Base-by-base conservation (phyloP, 768 basidiomycete genomes). In the Pisolithus microcarpus region DNA sequence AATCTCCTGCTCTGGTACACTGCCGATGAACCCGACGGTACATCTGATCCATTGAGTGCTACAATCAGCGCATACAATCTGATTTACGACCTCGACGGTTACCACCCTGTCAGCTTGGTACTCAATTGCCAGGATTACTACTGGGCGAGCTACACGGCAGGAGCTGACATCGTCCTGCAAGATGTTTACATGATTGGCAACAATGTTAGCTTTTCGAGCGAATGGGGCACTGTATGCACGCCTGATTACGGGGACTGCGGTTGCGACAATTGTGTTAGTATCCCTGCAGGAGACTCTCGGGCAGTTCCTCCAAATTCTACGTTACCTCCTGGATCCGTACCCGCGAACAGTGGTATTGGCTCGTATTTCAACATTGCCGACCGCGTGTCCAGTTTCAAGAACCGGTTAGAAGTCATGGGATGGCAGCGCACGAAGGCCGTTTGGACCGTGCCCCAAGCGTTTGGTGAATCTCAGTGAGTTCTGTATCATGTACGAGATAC, bases 381-480 rank as follows among this genome's bases (percentile, higher is more conserved):
- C 0, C 72, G 87, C 30, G 79, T 88, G 71, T 80, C 85, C 46
- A 75, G 82, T 52, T 88, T 83, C 66, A 67, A 67, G 44, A 68
- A 80, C 45, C 73, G 85, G 19, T 58, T 84, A 15, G 75, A 79
- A 53, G 71, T 77, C 44, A 76, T 83, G 54, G 85, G 84, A 2
- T 85, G 85, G 81, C 81, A 82, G 55, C 70, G 78, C 10, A 78
- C 75, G 5, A 82, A 85, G 61, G 77, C 83, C 1, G 74, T 88
- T 0, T 90, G 87, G 89, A 80, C 82, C 2, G 87, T 90, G 1
- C 85, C 87, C 0, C 88, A 91, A 65, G 87, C 76, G 0, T 91
- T 91, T 60, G 85, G 85, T 24, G 74, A 73, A 49, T 61, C 58
- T 6, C 55, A 65, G 70, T 73, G 15, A 56, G 65, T 5, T 50